Base-by-base conservation (phyloP, 2,329 filamentous ascomycete species). In the Trichophyton benhamiae region DNA sequence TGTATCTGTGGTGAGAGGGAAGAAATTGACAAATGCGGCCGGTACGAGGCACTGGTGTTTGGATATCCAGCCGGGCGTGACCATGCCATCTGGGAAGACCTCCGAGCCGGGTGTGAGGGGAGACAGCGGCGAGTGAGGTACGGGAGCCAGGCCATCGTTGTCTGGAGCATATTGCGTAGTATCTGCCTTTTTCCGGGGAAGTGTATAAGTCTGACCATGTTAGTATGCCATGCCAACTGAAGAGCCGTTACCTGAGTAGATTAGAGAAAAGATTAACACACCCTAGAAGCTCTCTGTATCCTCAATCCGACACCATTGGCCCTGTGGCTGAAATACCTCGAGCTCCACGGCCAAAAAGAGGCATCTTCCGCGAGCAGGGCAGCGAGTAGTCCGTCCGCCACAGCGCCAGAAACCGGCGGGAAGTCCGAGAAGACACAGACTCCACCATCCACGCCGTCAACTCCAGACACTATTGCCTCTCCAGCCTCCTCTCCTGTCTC, bases 111-210 rank as follows among this genome's bases (percentile, higher is more conserved):
- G 91, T 44, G 88, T 94, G 33, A 97, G 80, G 0, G 92, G 94
- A 1, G 94, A 97, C 66, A 96, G 85, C 1, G 91, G 89, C 11
- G 94, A 97, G 73, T 97, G 92, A 3, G 96, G 77, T n/a, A 85
- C 77, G 63, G 80, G 76, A 17, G 79, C 72, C 60, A 80, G 75
- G 2, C 74, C 69, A 5, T 58, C 36, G 7, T 8, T n/a, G 33
- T 36, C 79, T 36, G 66, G 66, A 63, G 64, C 66, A 57, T 38
- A 13, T 4, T 38, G 33, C 11, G 68, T 70, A 67, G 80, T 75
- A 60, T 80, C 76, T 81, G 84, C 84, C 75, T 87, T 87, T 63
- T 80, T 79, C 15, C 83, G 80, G 25, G 84, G 84, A 15, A 87
- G 76, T 62, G 76, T 78, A 70, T 81, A 85, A 78, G 74, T 72